These are phyloP conservation scores for Rubia tinctorum DNA, from an alignment of 305 asterid genomes.

Conservation along the genomic window DNA sequence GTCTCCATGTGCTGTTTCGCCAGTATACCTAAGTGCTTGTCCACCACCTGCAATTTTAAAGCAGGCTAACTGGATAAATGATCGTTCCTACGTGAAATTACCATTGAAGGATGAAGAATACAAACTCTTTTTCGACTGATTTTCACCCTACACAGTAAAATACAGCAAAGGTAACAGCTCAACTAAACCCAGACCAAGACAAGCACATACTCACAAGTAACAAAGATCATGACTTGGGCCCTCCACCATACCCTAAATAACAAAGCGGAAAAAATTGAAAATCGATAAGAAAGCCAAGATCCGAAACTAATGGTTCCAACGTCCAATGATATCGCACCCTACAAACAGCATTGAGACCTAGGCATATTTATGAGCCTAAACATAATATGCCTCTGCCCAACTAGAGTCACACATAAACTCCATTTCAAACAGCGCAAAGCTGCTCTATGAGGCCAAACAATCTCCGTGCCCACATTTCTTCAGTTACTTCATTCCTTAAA, in stretches of 20 bases:
- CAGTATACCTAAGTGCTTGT: slow-evolving; percentile 78
- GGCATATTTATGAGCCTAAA: neutral
- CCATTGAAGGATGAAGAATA: neutral
- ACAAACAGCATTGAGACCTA: neutral
- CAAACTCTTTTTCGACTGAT: neutral
- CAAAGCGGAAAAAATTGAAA: neutral
- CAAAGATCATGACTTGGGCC: neutral
- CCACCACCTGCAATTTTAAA: slow-evolving; percentile 69
- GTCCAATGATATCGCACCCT: neutral
- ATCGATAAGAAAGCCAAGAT: neutral
- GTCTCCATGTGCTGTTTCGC: slow-evolving; percentile 93
- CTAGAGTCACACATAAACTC: neutral
- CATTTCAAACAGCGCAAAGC: neutral
- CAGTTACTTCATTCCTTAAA: neutral
- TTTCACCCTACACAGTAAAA: neutral
- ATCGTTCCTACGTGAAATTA: slow-evolving; percentile 3
- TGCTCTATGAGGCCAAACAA: neutral
- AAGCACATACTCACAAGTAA: neutral
- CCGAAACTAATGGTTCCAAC: neutral
- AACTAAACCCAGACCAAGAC: neutral
- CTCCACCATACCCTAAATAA: neutral
- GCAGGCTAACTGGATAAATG: neutral
- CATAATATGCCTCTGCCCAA: too few relatives aligned
- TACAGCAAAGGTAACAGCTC: neutral
- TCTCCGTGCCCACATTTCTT: neutral